phyloP scores from a whole-genome alignment of 768 basidiomycete species.

The Rhizopogon salebrosus region DNA sequence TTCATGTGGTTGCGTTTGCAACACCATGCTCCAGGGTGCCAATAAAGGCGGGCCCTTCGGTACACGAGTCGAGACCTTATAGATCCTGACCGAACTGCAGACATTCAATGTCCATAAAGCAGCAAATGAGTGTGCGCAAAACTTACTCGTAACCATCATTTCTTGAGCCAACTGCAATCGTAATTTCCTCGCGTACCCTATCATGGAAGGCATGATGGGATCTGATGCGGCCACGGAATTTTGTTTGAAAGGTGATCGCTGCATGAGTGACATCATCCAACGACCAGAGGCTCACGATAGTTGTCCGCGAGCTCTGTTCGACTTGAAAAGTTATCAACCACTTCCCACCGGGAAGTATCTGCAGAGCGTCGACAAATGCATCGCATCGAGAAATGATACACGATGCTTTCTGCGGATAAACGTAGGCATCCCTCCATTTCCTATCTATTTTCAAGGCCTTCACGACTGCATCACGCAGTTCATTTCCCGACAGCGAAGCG shows the following conservation, averaged over 20 bases:
- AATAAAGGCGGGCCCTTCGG: background rate
- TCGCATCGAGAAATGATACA: slow-evolving; percentile 30
- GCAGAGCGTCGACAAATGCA: slow-evolving; percentile 40
- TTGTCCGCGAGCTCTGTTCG: slow-evolving; percentile 27
- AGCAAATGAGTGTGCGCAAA: background rate
- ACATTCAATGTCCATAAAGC: background rate
- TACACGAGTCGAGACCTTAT: slow-evolving; percentile 12
- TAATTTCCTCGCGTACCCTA: slow-evolving; percentile 12
- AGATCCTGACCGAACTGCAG: slow-evolving; percentile 19
- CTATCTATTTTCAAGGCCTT: slow-evolving; percentile 43
- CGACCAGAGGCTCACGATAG: slow-evolving; percentile 40
- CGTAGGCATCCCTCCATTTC: slow-evolving; percentile 40
- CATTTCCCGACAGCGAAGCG: slow-evolving; percentile 30
- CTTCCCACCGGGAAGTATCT: slow-evolving; percentile 39
- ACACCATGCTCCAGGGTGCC: slow-evolving; percentile 6
- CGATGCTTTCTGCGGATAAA: slow-evolving; percentile 31
- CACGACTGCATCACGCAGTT: slow-evolving; percentile 38
- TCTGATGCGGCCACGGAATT: slow-evolving; percentile 25
- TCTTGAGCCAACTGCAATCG: slow-evolving; percentile 16
- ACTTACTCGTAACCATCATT: slow-evolving; percentile 15
- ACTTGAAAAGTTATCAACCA: slow-evolving; percentile 45
- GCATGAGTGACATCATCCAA: slow-evolving; percentile 22
- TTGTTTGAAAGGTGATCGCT: slow-evolving; percentile 23
- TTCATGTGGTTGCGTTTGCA: slow-evolving; percentile 13
- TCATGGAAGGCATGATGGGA: slow-evolving; percentile 31